These are phyloP conservation scores for Epicoccum nigrum DNA, from an alignment of 2,329 filamentous ascomycete genomes.

Conservation along the genomic window DNA sequence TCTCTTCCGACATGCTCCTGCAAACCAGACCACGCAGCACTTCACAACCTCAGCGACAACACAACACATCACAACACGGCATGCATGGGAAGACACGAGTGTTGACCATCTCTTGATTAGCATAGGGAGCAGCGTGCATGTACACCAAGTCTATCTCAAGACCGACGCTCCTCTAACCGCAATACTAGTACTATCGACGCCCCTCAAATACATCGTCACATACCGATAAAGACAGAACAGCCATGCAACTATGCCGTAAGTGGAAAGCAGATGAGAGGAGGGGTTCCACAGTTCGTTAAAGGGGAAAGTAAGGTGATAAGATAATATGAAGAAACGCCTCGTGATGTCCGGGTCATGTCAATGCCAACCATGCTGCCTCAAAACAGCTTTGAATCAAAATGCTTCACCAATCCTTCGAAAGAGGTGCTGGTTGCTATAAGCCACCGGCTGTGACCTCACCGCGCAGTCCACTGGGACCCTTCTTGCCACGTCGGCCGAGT, in stretches of 20 bases:
- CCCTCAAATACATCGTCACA: not conserved
- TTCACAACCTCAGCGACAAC: no score
- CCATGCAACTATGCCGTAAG: conserved; percentile 7
- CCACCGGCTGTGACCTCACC: conserved; percentile 48
- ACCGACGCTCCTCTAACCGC: conserved; percentile 6
- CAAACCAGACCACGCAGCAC: no score
- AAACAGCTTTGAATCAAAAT: conserved; percentile 13
- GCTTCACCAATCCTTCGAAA: conserved; percentile 40
- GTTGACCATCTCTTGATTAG: no score
- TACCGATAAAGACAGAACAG: conserved; percentile 12
- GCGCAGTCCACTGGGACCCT: conserved; percentile 53
- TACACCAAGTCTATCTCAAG: conserved; percentile 3
- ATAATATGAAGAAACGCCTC: conserved; percentile 29
- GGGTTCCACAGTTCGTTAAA: conserved; percentile 9
- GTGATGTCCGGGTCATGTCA: conserved; percentile 21
- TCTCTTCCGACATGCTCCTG: no score
- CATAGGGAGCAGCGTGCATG: no score
- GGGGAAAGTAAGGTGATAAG: not conserved
- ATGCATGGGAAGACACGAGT: no score
- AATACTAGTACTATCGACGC: not conserved
- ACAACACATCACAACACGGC: no score
- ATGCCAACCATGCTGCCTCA: conserved; percentile 16
- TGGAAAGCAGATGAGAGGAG: conserved; percentile 8
- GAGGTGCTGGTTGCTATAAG: conserved; percentile 39
- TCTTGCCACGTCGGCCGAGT: conserved; percentile 72